Evolutionary conservation across 495 filamentous ascomycete species (phyloP), one percentile per base, ranked within the genome.

Genomic region (Penicillium waksmanii): DNA sequence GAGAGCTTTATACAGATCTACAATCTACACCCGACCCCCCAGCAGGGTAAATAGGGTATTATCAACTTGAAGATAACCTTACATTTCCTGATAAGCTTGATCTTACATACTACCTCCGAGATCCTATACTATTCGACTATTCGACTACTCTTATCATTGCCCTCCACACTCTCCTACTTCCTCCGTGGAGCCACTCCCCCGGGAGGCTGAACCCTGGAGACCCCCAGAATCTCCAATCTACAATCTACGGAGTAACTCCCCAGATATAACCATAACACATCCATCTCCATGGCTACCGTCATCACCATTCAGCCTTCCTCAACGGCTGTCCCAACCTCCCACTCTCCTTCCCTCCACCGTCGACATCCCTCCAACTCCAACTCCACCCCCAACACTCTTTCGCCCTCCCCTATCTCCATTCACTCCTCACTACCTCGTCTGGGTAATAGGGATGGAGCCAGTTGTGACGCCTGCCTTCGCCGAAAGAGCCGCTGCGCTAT

Each of bases 401-500:
- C 75, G 12, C 65, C 71, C 31, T 73, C 69, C 9, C 64, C 68
- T 18, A 61, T 71, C 49, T 63, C 70, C 50, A 57, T 63, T 60
- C 60, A 66, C 40, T 72, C 72, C 2, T 59, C 69, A 48, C 51
- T 72, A 43, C 51, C 68, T 57, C 66, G 72, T 11, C 61, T 65
- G 17, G 61, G 57, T 42, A 73, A 76, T 48, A 73, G 77, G 73
- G 64, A 82, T 82, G 74, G 82, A 80, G 63, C 80, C 64, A 69
- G 83, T 74, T 89, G 87, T 73, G 90, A 94, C 79, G 88, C 90
- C 43, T 98, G 95, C 76, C 81, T 92, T 56, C 84, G 85, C 73
- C 81, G 93, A 69, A 92, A 93, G 73, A 91, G 87, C 66, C 88
- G 92, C 66, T 98, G 95, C 77, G 92, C 96, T 56, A 90, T 96